Evolutionary conservation across 225 moss, liverwort and hornwort species (phyloP), one percentile per base, ranked within the genome.

Genomic region (Bryum argenteum): DNA sequence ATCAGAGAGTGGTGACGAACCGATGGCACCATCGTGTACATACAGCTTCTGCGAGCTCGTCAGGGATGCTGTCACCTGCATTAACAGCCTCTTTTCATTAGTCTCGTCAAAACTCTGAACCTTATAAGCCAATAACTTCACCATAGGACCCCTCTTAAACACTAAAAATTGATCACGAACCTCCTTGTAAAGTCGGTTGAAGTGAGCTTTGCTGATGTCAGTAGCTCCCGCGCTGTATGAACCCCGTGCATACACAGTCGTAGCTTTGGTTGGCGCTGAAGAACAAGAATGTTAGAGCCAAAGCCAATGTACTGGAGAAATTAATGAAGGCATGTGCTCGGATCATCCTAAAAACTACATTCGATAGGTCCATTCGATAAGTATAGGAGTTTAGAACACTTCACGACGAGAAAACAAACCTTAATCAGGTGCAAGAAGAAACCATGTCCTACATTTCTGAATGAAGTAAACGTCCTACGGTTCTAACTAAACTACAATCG

Each of bases 1-100:
- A 81, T 89, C 86, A 71, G 61, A 74, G 53, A 41, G 76, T 42
- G 89, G 86, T 60, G 89, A 89, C 38, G 89, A 89, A 19, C 89
- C 89, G 61, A 86, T 42, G 53, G 89, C 89, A 79, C 86, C 89
- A 75, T 89, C 89, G 71, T 89, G 89, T 21, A 89, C 89, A 56
- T 89, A 89, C 26, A 89, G 77, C 65, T 81, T 86, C 48, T 71
- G 69, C 48, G 70, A 54, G 51, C n/a, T 58, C 16, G 83, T 71
- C 23, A 89, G 76, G 71, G 53, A 71, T 63, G 69, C 21, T 71
- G 60, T 83, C 54, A 86, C 89, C 89, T 89, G 79, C 76, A 77
- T 33, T 11, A 33, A 67, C 3, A 63, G 52, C 48, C 33, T 66
- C 54, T 62, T 78, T 66, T 43, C 43, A 16, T 75, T 75, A 39